Evolutionary conservation across 805 yeast species (phyloP).

Genomic region (Starmerella vaccinii): DNA sequence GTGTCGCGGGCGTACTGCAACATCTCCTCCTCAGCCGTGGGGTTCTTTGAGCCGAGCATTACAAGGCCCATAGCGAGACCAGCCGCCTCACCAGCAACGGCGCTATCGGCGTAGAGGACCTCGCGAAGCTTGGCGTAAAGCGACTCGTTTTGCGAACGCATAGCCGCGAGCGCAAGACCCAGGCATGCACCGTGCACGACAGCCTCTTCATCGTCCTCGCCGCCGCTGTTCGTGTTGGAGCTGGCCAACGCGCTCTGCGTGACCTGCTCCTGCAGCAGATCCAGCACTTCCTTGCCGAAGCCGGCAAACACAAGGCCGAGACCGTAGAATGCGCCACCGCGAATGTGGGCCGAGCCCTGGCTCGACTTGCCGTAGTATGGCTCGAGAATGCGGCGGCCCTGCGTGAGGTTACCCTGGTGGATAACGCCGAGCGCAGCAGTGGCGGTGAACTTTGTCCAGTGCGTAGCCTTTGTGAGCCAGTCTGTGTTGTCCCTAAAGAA

Average conservation of each 20-base stretch:
- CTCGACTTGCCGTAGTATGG: conserved; percentile 81
- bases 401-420: conserved; percentile 86
- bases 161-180: conserved; percentile 93
- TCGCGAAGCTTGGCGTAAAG: conserved; percentile 75
- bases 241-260: conserved; percentile 28
- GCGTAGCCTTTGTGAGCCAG: conserved; percentile 95
- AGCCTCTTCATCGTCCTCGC: conserved; percentile 58
- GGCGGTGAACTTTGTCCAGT: conserved; percentile 96
- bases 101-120: conserved; percentile 80
- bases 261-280: conserved; percentile 61
- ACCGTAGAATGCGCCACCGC: conserved; percentile 92
- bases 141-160: conserved; percentile 70
- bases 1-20: conserved; percentile 86
- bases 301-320: conserved; percentile 93
- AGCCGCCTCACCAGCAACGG: conserved; percentile 92
- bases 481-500: conserved; percentile 84
- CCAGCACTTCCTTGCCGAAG: conserved; percentile 74
- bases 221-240: conserved; percentile 31
- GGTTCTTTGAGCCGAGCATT: conserved; percentile 82
- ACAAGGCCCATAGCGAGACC: conserved; percentile 93
- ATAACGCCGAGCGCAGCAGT: conserved; percentile 97
- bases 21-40: conserved; percentile 65
- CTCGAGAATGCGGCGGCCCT: conserved; percentile 73
- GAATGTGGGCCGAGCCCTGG: conserved; percentile 68
- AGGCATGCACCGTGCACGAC: conserved; percentile 90